Base-by-base conservation (phyloP, 1,284 basidiomycete species). In the Puccinia brachypodii region DNA sequence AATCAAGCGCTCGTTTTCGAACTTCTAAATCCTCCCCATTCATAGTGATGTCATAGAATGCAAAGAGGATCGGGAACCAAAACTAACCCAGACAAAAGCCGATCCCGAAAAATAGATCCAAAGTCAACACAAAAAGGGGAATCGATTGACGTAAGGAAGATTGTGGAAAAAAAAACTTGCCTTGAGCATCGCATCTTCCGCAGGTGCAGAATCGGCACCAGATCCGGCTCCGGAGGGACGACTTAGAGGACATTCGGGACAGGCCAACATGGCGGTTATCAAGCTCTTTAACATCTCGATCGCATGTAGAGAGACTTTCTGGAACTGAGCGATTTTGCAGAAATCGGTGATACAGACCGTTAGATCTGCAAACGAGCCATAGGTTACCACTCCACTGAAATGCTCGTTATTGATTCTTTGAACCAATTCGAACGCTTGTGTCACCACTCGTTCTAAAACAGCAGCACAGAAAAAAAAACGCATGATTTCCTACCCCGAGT, bases 41-140 rank as follows among this genome's bases (percentile, higher is more conserved):
- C 97, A 99, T 99, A 87, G 99, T 96, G 83, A 99, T 96, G 87
- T 99, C 97, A 88, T 97, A 98, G 88, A 98, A 98, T 31, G 93
- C 92, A 86, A 99, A 97, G 25, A 99, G 89, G 3, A 96, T 92
- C 0, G 97, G 97, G 88, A 94, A 96, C 97, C 97, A 99, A 88
- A 92, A 98, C 85, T 82, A 25, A 28, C 14, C 7, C 40, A 62
- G 40, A 64, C 9, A 47, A 14, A 8, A n/a, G n/a, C n/a, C n/a
- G n/a, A n/a, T n/a, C n/a, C n/a, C n/a, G 36, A 40, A 14, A 22
- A 53, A 36, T 33, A 3, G 4, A n/a, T 36, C 60, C 33, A 8
- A 62, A 62, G 31, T 40, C 40, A 50, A 53, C 33, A 16, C 22
- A 36, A 58, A 56, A 56, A 50, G 28, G 28, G 19, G 13, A 28